Base-by-base conservation (phyloP, 306 rosid genomes). In the Vigna radiata region DNA sequence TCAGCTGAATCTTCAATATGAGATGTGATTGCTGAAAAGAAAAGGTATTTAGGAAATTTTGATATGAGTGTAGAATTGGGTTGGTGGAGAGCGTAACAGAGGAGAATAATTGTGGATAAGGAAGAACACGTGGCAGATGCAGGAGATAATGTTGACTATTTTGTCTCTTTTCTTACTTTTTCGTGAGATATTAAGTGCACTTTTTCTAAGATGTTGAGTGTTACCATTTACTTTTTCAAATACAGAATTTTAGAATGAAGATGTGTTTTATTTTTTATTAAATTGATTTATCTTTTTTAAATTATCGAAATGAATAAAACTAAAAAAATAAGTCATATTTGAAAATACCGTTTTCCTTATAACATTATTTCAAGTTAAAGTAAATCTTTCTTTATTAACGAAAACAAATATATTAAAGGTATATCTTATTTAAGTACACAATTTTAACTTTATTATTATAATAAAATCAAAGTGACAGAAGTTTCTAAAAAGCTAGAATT, bases 101-200 rank as follows among this genome's bases (percentile, higher is more conserved):
- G 64, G 36, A 71, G 2, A 18, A 53, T 31, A 1, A 53, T 52
- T 71, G 19, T 71, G 76, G 76, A 71, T 71, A 53, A 71, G 75
- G 52, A 7, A 6, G 15, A 36, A 71, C 76, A 71, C 49, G 59
- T 68, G 73, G 43, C 10, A 0, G 43, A 0, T 14, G 3, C n/a
- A 2, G 3, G 16, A 14, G 41, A 1, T 1, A 0, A 2, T 21
- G 43, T 1, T 15, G 25, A 25, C 72, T 68, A 37, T 67, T 44
- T 17, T 5, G 25, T 48, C 44, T 27, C 6, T 25, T 29, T 48
- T 68, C n/a, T 25, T 8, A 6, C 8, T 36, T 36, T 33, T 69
- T n/a, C 13, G 0, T 19, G 2, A 66, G 53, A 65, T 65, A 18
- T 17, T 65, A 0, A 6, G 8, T 44, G 72, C 56, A 68, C 73